Base-by-base conservation (phyloP, 2,329 filamentous ascomycete genomes). In the Exophiala aquamarina region DNA sequence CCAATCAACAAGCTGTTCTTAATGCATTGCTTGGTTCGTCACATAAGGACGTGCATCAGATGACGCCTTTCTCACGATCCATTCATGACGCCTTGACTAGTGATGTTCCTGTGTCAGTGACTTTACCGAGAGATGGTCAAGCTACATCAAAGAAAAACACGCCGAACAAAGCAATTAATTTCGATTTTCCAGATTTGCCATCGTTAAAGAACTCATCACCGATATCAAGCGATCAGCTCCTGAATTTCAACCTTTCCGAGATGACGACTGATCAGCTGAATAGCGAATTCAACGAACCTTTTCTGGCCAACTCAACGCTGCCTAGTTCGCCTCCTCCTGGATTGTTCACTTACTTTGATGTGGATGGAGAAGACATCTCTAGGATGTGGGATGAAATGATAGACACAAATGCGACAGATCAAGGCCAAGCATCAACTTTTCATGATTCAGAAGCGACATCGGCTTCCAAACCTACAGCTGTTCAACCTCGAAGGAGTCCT, bases 141-240 rank as follows among this genome's bases (percentile, higher is more conserved):
- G 31, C 20, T n/a, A 23, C 26, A n/a, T 46, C 39, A 79, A 84
- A 50, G 71, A 70, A 8, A 71, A 74, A 44, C 63, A 72, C 34
- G 74, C 78, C 57, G 68, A 43, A 50, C 19, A 53, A 52, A 41
- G 41, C 45, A 10, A 42, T 49, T 26, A 39, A 41, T 18, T 64
- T 62, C 19, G 71, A 76, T 32, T 71, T 70, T 46, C 56, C 59
- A 3, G 62, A 59, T 26, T 48, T 71, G 10, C 64, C 68, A 5
- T 56, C 61, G 46, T 45, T 57, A 19, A 52, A 58, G 40, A 47
- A 46, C 21, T 59, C 55, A 9, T 59, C 57, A 14, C 54, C 55
- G 3, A 46, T 52, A 31, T 54, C 55, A 9, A 43, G 43, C 14
- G 44, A 50, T n/a, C 41, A 52, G 21, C 26, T 45, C 28, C 19